A percentile compares a stretch with the other conserved stretches of the same genome.
Conservation (phyloP, 345 rosid species). For the Eucalyptus globulus region DNA sequence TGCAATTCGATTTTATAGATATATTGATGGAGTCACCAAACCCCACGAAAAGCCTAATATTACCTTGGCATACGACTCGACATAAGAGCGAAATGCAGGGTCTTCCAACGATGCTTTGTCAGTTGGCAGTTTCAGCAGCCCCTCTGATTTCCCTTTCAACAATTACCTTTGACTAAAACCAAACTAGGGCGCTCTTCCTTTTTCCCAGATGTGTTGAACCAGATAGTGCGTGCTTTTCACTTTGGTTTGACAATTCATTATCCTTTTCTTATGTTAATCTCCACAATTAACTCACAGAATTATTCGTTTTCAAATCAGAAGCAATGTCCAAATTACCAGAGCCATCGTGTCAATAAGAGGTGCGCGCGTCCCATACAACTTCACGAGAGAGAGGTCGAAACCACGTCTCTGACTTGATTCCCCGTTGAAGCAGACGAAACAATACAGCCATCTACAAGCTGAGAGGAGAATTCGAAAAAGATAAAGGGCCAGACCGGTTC, state of each 20-base stretch:
- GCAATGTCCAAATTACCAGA: background rate
- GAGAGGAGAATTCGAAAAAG: too few relatives aligned
- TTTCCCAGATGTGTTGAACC: background rate
- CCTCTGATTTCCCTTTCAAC: conserved; percentile 68
- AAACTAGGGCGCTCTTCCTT: too few relatives aligned
- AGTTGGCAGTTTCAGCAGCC: conserved; percentile 72
- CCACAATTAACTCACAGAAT: background rate
- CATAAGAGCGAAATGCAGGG: conserved; percentile 49
- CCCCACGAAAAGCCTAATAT: background rate
- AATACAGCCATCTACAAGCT: too few relatives aligned
- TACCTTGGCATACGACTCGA: conserved; percentile 87
- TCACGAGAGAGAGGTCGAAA: background rate
- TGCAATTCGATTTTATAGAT: background rate
- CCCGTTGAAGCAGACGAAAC: too few relatives aligned
- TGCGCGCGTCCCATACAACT: background rate
- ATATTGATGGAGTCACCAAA: background rate
- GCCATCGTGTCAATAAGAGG: background rate
- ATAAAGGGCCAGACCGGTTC: too few relatives aligned
- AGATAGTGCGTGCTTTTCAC: background rate
- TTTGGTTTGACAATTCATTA: background rate
- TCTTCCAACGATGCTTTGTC: conserved; percentile 65
- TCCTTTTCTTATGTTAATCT: background rate
- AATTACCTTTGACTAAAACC: background rate
- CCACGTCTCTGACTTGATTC: background rate
- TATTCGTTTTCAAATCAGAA: background rate